Evolutionary conservation across 768 basidiomycete genomes (phyloP), one percentile per base, ranked within the genome.

Genomic region (Mycena amicta): DNA sequence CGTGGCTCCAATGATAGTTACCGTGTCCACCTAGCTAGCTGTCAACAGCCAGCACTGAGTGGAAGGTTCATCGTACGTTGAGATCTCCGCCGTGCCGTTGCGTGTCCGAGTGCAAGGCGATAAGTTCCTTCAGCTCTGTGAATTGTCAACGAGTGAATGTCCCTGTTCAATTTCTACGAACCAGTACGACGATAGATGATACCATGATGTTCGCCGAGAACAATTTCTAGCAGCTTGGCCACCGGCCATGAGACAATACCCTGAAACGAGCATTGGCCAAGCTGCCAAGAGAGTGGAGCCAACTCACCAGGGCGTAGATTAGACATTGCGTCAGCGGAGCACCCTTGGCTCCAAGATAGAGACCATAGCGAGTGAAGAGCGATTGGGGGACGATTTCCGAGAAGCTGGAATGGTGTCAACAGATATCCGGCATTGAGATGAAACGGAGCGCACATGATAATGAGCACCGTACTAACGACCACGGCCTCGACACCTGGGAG

Each of bases 321-420:
- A 95, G 73, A 33, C 81, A 61, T 31, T 78, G 82, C 1, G 90
- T 88, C 41, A 89, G 80, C 0, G 78, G 76, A 0, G 89, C 93
- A 85, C 91, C 89, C 67, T 90, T 90, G 12, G 93, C 92, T 29
- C 93, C 93, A 40, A 96, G 82, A 65, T 89, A 91, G 1, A 95
- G 80, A 29, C 94, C 94, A 74, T 93, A 88, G 29, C 93, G 89
- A 22, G 92, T 92, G 71, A 92, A 96, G 20, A 95, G 77, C 1
- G 91, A 92, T 67, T 96, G 93, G 0, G 93, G 93, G 59, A 95
- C 94, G 63, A 95, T 92, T 75, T 95, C 93, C 30, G 93, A 78
- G 71, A 95, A 95, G 61, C 92, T 95, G 66, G 28, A 53, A 43
- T 41, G 45, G 53, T 57, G 40, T 65, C 2, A 23, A 25, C 18